Conservation (phyloP, 768 basidiomycete genomes). For the Amanita rimosa region DNA sequence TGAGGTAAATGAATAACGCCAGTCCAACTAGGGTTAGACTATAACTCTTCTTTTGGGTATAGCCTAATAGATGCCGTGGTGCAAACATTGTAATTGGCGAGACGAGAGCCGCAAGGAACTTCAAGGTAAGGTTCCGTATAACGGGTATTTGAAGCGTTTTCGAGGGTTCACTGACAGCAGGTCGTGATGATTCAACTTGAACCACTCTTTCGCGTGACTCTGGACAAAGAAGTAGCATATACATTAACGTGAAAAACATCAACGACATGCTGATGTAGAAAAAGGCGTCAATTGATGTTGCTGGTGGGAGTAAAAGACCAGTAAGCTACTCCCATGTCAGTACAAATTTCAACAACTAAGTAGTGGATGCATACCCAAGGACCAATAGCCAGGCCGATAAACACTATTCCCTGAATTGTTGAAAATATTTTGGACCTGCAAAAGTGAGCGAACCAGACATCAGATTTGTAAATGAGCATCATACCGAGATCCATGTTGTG, state of each 20-base stretch:
- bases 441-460: neutral
- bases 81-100: conserved; percentile 61
- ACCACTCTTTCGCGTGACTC: conserved; percentile 33
- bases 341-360: conserved; percentile 2
- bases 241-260: conserved; percentile 24
- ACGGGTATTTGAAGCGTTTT: conserved; percentile 21
- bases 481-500: conserved; percentile 36
- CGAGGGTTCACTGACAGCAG: conserved; percentile 13
- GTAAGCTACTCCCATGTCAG: conserved; percentile 21
- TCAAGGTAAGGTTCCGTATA: conserved; percentile 14
- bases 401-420: conserved; percentile 64
- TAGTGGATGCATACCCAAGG: conserved; percentile 45
- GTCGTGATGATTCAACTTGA: conserved; percentile 9
- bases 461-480: conserved; percentile 2
- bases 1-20: conserved; percentile 49
- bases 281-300: conserved; percentile 41
- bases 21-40: conserved; percentile 61
- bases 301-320: conserved; percentile 45
- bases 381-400: conserved; percentile 67
- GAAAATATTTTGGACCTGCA: conserved; percentile 42
- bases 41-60: conserved; percentile 45
- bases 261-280: conserved; percentile 34
- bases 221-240: conserved; percentile 36
- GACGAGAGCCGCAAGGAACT: conserved; percentile 34
- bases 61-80: conserved; percentile 36